phyloP scores from a whole-genome alignment of 371 early-diverging fungal species.

The Capillidium heterosporum region DNA sequence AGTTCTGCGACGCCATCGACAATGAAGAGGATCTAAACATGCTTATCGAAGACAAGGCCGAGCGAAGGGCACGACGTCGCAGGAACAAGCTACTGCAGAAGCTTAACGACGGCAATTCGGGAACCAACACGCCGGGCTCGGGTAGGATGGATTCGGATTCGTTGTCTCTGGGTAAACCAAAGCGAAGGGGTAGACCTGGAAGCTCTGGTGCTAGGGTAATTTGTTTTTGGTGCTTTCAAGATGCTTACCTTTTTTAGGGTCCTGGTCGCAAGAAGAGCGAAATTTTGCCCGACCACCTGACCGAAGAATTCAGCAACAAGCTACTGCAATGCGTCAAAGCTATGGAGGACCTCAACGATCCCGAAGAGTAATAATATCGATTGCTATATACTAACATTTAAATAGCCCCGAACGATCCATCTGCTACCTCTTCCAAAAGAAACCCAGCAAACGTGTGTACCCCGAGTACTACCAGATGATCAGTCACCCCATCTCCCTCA shows the following conservation, averaged over 20 bases:
- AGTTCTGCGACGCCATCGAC: slow-evolving; percentile 61
- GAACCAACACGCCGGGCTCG: slow-evolving; percentile 5
- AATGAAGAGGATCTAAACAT: slow-evolving; percentile 43
- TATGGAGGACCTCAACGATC: slow-evolving; percentile 27
- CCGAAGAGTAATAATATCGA: slow-evolving; percentile 18
- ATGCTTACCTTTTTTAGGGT: no score
- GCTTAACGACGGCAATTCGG: slow-evolving; percentile 6
- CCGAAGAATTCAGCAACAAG: slow-evolving; percentile 13
- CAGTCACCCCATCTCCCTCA: slow-evolving; percentile 62
- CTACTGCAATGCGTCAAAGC: slow-evolving; percentile 25
- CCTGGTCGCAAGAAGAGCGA: no score
- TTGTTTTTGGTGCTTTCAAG: no score
- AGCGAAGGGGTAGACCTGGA: slow-evolving; percentile 7
- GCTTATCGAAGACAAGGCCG: slow-evolving; percentile 29
- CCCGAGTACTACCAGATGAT: slow-evolving; percentile 77
- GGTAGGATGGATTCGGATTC: slow-evolving; percentile 5
- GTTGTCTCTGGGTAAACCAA: slow-evolving; percentile 10
- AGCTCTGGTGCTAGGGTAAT: no score
- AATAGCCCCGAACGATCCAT: slow-evolving; percentile 24
- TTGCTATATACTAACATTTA: slow-evolving; percentile 3
- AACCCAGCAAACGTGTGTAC: slow-evolving; percentile 54
- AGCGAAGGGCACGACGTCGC: slow-evolving; percentile 16
- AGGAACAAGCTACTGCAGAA: slow-evolving; percentile 10
- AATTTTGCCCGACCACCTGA: no score
- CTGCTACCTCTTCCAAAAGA: slow-evolving; percentile 45